Percentiles rank a stretch among this genome's conserved stretches.
Evolutionary conservation across 345 rosid species (phyloP).

Genomic region (Corchorus olitorius): DNA sequence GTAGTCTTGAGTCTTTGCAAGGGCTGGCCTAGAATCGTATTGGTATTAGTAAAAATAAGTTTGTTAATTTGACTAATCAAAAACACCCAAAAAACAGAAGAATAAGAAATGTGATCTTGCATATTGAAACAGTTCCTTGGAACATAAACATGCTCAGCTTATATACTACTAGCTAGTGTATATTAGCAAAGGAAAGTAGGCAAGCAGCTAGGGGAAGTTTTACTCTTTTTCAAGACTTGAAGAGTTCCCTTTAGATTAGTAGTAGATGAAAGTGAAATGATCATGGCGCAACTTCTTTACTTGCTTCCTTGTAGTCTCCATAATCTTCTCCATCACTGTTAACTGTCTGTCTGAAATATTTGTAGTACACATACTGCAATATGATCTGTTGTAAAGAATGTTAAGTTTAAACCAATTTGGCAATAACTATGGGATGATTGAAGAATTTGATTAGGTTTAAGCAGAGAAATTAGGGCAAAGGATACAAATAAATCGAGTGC

Average conservation of each 20-base stretch:
- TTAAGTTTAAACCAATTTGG: slow-evolving; percentile 32
- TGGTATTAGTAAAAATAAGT: not conserved
- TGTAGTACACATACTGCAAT: slow-evolving; percentile 87
- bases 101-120: no score
- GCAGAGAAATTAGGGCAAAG: slow-evolving; percentile 32
- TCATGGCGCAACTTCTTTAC: slow-evolving; percentile 35
- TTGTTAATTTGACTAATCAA: not conserved
- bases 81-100: no score
- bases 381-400: slow-evolving; percentile 54
- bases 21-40: no score
- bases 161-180: not conserved
- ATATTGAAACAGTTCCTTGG: not conserved
- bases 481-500: slow-evolving; percentile 90
- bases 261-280: no score
- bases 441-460: not conserved
- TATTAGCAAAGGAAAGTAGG: not conserved
- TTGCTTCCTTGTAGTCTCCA: slow-evolving; percentile 50
- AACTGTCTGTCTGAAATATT: slow-evolving; percentile 33
- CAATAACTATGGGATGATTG: not conserved
- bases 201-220: not conserved
- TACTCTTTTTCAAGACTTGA: not conserved
- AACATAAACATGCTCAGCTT: not conserved
- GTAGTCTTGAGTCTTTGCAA: no score
- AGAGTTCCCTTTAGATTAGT: not conserved
- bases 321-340: slow-evolving; percentile 29